Percentiles rank a stretch among this genome's conserved stretches.
Evolutionary conservation across 139 green algal species (phyloP).

Genomic region (Edaphochlamys debaryana): DNA sequence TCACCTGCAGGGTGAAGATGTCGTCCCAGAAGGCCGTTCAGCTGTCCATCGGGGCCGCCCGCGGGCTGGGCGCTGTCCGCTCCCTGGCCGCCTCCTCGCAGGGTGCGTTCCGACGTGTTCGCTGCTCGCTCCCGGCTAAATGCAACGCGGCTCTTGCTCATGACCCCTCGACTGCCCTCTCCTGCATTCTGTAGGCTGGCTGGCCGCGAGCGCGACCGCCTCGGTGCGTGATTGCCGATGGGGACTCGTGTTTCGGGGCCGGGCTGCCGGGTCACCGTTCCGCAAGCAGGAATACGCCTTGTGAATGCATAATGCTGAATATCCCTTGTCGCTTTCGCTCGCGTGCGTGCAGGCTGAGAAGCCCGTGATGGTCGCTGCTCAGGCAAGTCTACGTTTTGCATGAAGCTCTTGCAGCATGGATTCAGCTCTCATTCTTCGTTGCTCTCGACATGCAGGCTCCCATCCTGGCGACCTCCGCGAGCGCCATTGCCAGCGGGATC

Average conservation of each 20-base stretch:
- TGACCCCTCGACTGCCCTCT: too few relatives aligned
- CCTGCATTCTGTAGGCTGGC: not conserved
- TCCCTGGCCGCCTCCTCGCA: constrained; percentile 32
- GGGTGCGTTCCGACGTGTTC: too few relatives aligned
- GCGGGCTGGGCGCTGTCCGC: constrained; percentile 24
- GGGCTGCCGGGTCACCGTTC: too few relatives aligned
- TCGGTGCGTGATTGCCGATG: too few relatives aligned
- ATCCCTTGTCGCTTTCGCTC: not conserved
- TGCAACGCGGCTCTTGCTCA: not conserved
- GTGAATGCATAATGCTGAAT: too few relatives aligned
- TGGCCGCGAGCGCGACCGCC: too few relatives aligned
- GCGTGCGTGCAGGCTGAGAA: not conserved
- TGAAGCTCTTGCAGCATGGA: too few relatives aligned
- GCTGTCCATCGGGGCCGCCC: constrained; percentile 32
- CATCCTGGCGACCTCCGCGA: constrained; percentile 36
- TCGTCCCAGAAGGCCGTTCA: constrained; percentile 43
- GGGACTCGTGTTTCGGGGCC: too few relatives aligned
- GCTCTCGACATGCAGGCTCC: constrained; percentile 46
- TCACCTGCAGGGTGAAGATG: constrained; percentile 30
- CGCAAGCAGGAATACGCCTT: too few relatives aligned
- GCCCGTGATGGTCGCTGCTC: constrained; percentile 12
- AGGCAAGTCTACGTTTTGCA: too few relatives aligned
- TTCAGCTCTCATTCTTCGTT: too few relatives aligned
- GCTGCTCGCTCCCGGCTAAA: not conserved
- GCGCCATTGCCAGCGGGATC: constrained; percentile 43